A percentile compares a stretch with the other conserved stretches of the same genome.
Evolutionary conservation across 176 grass and related monocot species (phyloP).

Genomic region (Stipa capillata): DNA sequence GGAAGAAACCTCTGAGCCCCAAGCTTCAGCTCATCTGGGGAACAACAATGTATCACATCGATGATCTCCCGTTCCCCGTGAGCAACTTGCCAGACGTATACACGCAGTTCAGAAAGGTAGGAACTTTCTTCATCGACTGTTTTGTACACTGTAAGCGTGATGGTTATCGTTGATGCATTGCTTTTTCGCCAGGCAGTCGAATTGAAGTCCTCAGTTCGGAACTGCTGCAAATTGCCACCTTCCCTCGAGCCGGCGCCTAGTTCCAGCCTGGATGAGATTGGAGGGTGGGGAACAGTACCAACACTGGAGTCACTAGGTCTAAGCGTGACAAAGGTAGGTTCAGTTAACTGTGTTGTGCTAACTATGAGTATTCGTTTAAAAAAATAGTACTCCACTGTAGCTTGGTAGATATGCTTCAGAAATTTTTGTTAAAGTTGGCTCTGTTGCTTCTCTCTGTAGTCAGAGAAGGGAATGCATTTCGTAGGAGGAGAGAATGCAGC

Average conservation of each 20-base stretch:
- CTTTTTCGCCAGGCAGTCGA: slow-evolving; percentile 60
- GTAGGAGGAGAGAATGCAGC: slow-evolving; percentile 66
- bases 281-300: slow-evolving; percentile 56
- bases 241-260: slow-evolving; percentile 48
- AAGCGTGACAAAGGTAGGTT: slow-evolving; percentile 54
- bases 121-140: not conserved
- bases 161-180: not conserved
- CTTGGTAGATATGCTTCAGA: not conserved
- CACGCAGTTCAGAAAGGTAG: slow-evolving; percentile 87
- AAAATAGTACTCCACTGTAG: not conserved
- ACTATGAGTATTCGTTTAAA: too few species aligned
- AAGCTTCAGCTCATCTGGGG: slow-evolving; percentile 87
- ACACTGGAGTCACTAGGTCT: slow-evolving; percentile 45
- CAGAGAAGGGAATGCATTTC: slow-evolving; percentile 57
- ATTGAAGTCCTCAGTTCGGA: slow-evolving; percentile 60
- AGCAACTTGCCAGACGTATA: slow-evolving; percentile 74
- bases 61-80: slow-evolving; percentile 67
- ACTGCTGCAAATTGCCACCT: slow-evolving; percentile 53
- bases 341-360: not conserved
- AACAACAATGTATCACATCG: slow-evolving; percentile 73
- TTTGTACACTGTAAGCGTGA: not conserved
- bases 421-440: not conserved
- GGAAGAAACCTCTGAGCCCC: slow-evolving; percentile 20
- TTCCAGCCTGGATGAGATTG: slow-evolving; percentile 35
- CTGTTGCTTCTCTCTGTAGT: slow-evolving; percentile 22